Evolutionary conservation across 2,329 filamentous ascomycete genomes (phyloP), one percentile per base, ranked within the genome.

Genomic region (Seiridium unicorne): DNA sequence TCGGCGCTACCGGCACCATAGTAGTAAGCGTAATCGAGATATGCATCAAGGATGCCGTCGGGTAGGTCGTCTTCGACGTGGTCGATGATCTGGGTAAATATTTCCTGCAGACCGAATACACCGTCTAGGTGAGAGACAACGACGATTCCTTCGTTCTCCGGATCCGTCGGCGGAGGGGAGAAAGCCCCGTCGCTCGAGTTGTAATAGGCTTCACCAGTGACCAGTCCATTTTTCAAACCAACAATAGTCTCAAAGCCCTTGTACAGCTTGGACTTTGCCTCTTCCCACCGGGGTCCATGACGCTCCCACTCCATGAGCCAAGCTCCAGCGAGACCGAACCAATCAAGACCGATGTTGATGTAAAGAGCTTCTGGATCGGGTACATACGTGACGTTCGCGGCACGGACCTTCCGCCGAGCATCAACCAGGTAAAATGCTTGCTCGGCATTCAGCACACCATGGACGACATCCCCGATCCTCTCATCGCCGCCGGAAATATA

Each of bases 291-390:
- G 0, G 80, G 72, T 0, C 83, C 82, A 1, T 80, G 80, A 0
- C 84, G 78, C 66, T 87, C 85, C 81, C 82, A 87, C 60, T 85
- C 85, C 2, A 86, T 77, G 0, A 88, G 75, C 81, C 84, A 88
- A 0, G 78, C 79, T 3, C 79, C 79, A 0, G 84, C 84, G 2
- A 88, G 73, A 0, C 81, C 81, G 0, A 79, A 79, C 82, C 84
- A 88, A 64, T 88, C 85, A 0, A 84, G 85, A 2, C 84, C 84
- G 3, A 88, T 51, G 7, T 51, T 53, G 40, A 54, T 51, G 34
- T 51, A 58, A 9, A 59, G 3, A 36, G 57, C 57, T 26, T 44
- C 38, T 11, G 10, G 35, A 53, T 59, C 48, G 34, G 57, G 57
- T 2, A 59, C 57, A 42, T 58, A 81, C 1, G 78, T 77, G 55